Conservation (phyloP, 2,329 filamentous ascomycete genomes). For the Ascochyta viciae-villosae region DNA sequence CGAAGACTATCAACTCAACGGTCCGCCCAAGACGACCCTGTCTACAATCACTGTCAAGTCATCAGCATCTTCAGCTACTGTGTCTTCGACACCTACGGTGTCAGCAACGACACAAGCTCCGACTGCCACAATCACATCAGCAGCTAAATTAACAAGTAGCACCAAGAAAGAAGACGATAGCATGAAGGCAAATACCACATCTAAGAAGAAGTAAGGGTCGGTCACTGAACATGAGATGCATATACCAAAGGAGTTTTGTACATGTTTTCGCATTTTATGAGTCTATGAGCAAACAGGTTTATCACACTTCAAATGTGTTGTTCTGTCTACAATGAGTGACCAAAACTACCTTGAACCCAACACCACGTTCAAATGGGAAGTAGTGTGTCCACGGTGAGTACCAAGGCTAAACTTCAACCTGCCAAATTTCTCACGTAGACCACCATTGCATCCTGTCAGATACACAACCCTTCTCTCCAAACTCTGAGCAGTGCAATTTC, state of each 20-base stretch:
- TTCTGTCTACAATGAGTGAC: background rate
- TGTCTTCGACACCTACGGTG: background rate
- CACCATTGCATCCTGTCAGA: background rate
- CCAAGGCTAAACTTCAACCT: no score
- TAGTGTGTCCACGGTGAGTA: no score
- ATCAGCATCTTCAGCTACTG: constrained; percentile 1
- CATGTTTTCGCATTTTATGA: background rate
- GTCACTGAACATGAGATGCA: no score
- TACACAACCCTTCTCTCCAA: background rate
- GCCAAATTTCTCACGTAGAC: background rate
- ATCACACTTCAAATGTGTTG: background rate
- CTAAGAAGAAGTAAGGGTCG: constrained; percentile 9
- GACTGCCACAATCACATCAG: constrained; percentile 10
- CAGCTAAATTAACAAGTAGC: constrained; percentile 5
- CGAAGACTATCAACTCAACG: constrained; percentile 36
- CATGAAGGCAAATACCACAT: constrained; percentile 7
- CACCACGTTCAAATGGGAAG: no score
- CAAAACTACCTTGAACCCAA: background rate
- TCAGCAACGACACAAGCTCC: background rate
- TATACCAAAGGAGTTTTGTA: background rate
- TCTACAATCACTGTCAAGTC: constrained; percentile 14
- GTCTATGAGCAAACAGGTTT: background rate
- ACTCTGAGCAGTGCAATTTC: background rate
- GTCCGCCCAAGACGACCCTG: constrained; percentile 26
- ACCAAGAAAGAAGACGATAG: constrained; percentile 13